Percentiles rank a stretch among this genome's conserved stretches.
These are phyloP conservation scores for Lentinula sp. DNA, from an alignment of 768 basidiomycete species.

Conservation along the genomic window DNA sequence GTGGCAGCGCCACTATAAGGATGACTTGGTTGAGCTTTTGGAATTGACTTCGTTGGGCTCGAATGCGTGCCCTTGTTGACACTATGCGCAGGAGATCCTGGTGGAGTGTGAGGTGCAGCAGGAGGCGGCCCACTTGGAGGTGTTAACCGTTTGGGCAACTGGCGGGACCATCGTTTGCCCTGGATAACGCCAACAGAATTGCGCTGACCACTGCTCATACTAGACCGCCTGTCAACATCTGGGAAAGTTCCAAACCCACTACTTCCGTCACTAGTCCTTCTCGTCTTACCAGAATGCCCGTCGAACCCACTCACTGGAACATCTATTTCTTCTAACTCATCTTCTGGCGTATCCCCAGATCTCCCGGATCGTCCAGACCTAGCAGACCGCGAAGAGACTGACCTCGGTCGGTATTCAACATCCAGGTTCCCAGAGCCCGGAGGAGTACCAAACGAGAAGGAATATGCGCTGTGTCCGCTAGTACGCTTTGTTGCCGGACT, in stretches of 20 bases:
- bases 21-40: constrained; percentile 17
- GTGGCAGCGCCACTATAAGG: constrained; percentile 17
- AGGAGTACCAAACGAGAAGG: constrained; percentile 4
- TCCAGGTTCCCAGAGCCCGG: constrained; percentile 1
- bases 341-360: background rate
- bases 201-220: background rate
- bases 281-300: background rate
- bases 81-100: constrained; percentile 9
- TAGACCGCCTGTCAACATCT: constrained; percentile 2
- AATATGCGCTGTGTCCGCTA: background rate
- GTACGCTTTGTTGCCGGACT: background rate
- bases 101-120: constrained; percentile 29
- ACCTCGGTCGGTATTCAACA: background rate
- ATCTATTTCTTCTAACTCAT: background rate
- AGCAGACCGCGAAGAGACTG: background rate
- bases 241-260: background rate
- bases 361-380: background rate
- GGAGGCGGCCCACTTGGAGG: constrained; percentile 60
- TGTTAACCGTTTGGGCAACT: constrained; percentile 45
- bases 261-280: background rate
- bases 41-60: background rate
- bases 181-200: constrained; percentile 7
- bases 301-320: background rate
- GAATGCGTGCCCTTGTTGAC: background rate
- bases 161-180: constrained; percentile 50